Conservation (phyloP, 805 yeast genomes). For the Candida chauliodis region DNA sequence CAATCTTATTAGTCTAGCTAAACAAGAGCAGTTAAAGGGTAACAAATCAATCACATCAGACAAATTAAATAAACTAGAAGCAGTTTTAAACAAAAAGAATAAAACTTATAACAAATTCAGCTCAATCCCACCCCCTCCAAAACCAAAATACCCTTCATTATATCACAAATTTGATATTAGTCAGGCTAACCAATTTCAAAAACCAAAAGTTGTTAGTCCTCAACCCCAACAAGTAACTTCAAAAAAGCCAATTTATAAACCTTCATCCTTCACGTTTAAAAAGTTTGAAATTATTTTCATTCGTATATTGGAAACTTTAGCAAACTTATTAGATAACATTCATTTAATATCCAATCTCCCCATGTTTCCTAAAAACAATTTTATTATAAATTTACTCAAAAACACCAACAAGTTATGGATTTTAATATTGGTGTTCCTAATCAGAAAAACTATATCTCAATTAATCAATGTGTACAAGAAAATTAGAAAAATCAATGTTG, state of each 20-base stretch:
- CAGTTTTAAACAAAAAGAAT: constrained; percentile 18
- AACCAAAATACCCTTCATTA: constrained; percentile 32
- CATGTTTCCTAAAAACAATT: constrained; percentile 33
- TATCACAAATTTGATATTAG: constrained; percentile 27
- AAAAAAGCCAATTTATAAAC: constrained; percentile 5
- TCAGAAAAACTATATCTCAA: constrained; percentile 40
- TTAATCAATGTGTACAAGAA: constrained; percentile 36
- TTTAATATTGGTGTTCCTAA: constrained; percentile 36
- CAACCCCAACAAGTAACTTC: background rate
- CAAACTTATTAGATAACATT: constrained; percentile 38
- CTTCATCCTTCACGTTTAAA: constrained; percentile 24
- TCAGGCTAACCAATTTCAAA: constrained; percentile 3
- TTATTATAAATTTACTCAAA: constrained; percentile 26
- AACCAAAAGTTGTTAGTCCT: background rate
- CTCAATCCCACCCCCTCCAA: constrained; percentile 16
- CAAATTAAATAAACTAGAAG: constrained; percentile 28
- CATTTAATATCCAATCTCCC: constrained; percentile 41
- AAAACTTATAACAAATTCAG: constrained; percentile 11
- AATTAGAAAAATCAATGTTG: constrained; percentile 35
- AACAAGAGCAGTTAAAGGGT: constrained; percentile 36
- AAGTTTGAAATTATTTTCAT: constrained; percentile 27
- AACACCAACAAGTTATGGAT: constrained; percentile 45
- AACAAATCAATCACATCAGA: constrained; percentile 36
- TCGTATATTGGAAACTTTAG: constrained; percentile 31
- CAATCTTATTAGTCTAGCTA: constrained; percentile 27